These are phyloP conservation scores for Sonneratia alba DNA, from an alignment of 345 rosid genomes.

Conservation along the genomic window DNA sequence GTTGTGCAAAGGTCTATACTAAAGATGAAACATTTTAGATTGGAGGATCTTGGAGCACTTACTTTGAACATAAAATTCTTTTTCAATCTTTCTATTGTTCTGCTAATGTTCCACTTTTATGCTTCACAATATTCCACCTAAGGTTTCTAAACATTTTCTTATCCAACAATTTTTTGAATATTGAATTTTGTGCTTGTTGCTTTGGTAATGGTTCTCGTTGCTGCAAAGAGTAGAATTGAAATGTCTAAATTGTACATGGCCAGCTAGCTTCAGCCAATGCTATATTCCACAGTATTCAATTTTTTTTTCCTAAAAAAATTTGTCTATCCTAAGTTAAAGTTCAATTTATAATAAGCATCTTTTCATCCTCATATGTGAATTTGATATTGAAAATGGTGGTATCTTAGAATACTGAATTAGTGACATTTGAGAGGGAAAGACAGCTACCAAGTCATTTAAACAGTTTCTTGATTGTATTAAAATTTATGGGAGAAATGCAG, in stretches of 20 bases:
- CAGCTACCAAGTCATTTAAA: background rate
- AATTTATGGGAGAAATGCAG: background rate
- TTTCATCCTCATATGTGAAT: background rate
- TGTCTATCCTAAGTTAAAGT: background rate
- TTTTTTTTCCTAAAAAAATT: background rate
- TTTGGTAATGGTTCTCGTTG: background rate
- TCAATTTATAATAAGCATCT: background rate
- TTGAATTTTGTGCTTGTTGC: background rate
- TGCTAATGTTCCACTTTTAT: background rate
- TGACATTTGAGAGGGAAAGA: background rate
- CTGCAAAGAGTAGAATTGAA: background rate
- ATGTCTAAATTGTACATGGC: background rate
- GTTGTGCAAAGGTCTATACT: slow-evolving; percentile 71
- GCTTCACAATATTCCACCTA: background rate
- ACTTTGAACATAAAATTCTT: background rate
- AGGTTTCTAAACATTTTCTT: background rate
- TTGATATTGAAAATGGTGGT: background rate
- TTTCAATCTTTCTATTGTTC: background rate
- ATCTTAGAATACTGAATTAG: background rate
- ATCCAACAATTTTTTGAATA: background rate
- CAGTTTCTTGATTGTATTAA: background rate
- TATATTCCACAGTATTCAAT: background rate
- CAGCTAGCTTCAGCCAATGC: background rate
- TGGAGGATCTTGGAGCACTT: background rate
- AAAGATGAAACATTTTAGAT: slow-evolving; percentile 3